phyloP scores from a whole-genome alignment of 768 basidiomycete genomes.

The Trametes cingulata region DNA sequence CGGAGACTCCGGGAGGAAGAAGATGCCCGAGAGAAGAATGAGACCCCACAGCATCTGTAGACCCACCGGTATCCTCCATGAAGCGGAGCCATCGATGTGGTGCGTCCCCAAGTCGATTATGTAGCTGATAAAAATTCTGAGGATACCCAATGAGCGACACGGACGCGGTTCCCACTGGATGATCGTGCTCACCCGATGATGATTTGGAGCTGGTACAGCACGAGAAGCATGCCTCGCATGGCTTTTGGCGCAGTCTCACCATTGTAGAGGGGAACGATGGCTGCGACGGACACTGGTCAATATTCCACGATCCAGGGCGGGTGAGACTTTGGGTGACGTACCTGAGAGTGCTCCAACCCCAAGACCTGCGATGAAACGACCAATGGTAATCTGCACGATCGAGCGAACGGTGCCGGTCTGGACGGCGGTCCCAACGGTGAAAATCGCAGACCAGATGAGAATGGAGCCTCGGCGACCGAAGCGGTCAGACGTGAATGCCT shows the following conservation, averaged over 20 bases:
- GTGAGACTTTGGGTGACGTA: constrained; percentile 24
- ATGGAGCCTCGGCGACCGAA: constrained; percentile 74
- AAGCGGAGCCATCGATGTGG: constrained; percentile 52
- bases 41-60: constrained; percentile 72
- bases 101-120: constrained; percentile 71
- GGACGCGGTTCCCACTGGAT: neutral
- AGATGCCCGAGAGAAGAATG: constrained; percentile 64
- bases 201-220: constrained; percentile 78
- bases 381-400: constrained; percentile 66
- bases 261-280: constrained; percentile 54
- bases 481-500: constrained; percentile 74
- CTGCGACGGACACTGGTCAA: constrained; percentile 4
- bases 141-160: neutral
- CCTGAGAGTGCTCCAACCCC: constrained; percentile 77
- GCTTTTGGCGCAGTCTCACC: constrained; percentile 79
- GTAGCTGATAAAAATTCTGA: constrained; percentile 72
- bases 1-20: constrained; percentile 82
- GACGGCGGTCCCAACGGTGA: constrained; percentile 67
- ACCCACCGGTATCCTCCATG: constrained; percentile 77
- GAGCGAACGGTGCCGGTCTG: constrained; percentile 66
- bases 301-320: too few relatives aligned
- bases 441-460: constrained; percentile 73
- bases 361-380: constrained; percentile 74
- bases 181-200: constrained; percentile 55
- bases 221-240: constrained; percentile 69